phyloP scores from a whole-genome alignment of 345 rosid species.

The Moricandia moricandioides region DNA sequence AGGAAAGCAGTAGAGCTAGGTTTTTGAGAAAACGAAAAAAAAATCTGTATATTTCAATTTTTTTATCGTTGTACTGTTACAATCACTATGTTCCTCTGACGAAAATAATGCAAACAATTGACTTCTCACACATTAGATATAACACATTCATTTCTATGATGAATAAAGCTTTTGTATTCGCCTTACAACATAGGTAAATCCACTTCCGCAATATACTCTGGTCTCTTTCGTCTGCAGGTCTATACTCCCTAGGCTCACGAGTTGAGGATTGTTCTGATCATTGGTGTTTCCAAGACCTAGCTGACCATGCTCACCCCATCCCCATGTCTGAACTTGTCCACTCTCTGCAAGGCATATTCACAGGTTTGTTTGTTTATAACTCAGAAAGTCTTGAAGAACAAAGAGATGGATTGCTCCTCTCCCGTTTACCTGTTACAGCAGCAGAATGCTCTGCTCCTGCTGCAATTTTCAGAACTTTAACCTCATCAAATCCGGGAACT shows the following conservation, averaged over 20 bases:
- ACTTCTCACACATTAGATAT: conserved; percentile 3
- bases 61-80: conserved; percentile 10
- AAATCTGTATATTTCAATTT: conserved; percentile 21
- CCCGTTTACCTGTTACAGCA: conserved; percentile 54
- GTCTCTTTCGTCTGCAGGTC: conserved; percentile 12
- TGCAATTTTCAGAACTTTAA: conserved; percentile 52
- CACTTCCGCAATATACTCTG: conserved; percentile 81
- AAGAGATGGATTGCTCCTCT: neutral
- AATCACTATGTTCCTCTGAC: conserved; percentile 6
- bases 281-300: conserved; percentile 68
- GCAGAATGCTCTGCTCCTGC: conserved; percentile 96
- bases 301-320: conserved; percentile 99
- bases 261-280: conserved; percentile 57
- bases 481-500: conserved; percentile 47
- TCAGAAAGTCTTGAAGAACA: neutral
- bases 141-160: neutral
- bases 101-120: conserved; percentile 17
- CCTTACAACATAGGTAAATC: conserved; percentile 55
- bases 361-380: neutral
- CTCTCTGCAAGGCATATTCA: conserved; percentile 45
- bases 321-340: conserved; percentile 72
- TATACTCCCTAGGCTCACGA: conserved; percentile 39
- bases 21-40: neutral
- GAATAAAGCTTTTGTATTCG: conserved; percentile 29
- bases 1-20: conserved; percentile 22